These are phyloP conservation scores for Orbilia javanica DNA, from an alignment of 2,329 filamentous ascomycete species.

Conservation along the genomic window DNA sequence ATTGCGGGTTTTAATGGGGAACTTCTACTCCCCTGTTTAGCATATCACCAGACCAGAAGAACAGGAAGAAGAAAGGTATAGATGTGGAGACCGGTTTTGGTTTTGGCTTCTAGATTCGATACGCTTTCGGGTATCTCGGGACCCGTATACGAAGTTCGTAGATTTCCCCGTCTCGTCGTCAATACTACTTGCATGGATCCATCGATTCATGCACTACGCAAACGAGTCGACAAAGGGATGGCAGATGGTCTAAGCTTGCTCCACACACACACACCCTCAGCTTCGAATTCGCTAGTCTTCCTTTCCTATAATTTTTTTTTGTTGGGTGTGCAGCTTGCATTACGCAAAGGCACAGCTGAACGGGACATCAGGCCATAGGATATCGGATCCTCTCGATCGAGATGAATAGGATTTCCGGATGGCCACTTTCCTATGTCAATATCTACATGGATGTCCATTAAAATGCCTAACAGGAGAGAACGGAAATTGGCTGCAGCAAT, in stretches of 20 bases:
- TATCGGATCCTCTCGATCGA: conserved; percentile 54
- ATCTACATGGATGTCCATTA: conserved; percentile 28
- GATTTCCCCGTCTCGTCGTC: conserved; percentile 33
- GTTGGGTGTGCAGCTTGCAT: conserved; percentile 33
- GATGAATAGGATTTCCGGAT: conserved; percentile 34
- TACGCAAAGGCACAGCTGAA: conserved; percentile 33
- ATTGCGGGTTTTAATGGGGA: neutral
- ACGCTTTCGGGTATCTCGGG: conserved; percentile 32
- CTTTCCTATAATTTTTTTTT: neutral
- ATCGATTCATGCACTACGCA: conserved; percentile 6
- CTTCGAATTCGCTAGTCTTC: conserved; percentile 8
- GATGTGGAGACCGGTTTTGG: conserved; percentile 3
- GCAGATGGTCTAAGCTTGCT: conserved; percentile 28
- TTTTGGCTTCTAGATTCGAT: conserved; percentile 30
- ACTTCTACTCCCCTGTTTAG: conserved; percentile 1
- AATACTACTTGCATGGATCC: conserved; percentile 22
- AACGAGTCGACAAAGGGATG: conserved; percentile 6
- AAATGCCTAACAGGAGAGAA: conserved; percentile 18
- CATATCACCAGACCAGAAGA: conserved; percentile 2
- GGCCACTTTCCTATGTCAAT: conserved; percentile 15
- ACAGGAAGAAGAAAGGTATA: neutral
- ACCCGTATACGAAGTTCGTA: conserved; percentile 18
- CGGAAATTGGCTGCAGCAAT: conserved; percentile 25
- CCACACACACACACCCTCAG: conserved; percentile 27
- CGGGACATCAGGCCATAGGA: conserved; percentile 31